Base-by-base conservation (phyloP, 106 monocot species). In the Allium sativum region DNA sequence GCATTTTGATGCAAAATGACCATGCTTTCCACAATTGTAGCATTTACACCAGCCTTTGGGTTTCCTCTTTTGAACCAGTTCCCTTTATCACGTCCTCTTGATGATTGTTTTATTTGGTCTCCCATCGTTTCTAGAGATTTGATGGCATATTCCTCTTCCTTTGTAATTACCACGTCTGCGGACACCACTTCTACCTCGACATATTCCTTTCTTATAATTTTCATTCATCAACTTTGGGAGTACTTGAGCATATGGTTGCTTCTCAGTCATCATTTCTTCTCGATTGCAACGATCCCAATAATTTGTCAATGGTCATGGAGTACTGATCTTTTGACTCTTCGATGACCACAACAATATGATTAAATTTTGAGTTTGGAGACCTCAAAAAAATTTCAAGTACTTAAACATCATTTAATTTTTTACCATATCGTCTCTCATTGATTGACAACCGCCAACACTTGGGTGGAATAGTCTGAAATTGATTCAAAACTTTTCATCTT, bases 291-390 rank as follows among this genome's bases (percentile, higher is more conserved):
- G 44, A 64, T 18, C 48, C n/a, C 43, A 53, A 13, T 1, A 72
- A 17, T 19, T 64, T 55, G 18, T 65, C 55, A n/a, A 65, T 20
- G 0, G 46, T 9, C 13, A 72, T 5, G 9, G n/a, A 31, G 11
- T 2, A n/a, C 0, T 64, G 42, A 16, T 65, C 45, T 17, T 72
- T 72, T 5, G 64, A 72, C 8, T 64, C 45, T 43, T 72, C 41
- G 10, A 64, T 72, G 21, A 45, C 46, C 0, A 44, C 8, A n/a
- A 56, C 9, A 12, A 55, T 12, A 40, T 56, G 19, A 0, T 64
- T 54, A 64, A 57, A 64, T 15, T 72, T 57, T 8, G 45, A 10
- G 42, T 61, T 0, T 31, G 5, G 1, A 31, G 1, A 31, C 31
- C 54, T 10, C 56, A 61, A 60, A 40, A 19, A 6, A 12, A 55